Evolutionary conservation across 1,284 basidiomycete genomes (phyloP).

Genomic region (Entoloma clypeatum): DNA sequence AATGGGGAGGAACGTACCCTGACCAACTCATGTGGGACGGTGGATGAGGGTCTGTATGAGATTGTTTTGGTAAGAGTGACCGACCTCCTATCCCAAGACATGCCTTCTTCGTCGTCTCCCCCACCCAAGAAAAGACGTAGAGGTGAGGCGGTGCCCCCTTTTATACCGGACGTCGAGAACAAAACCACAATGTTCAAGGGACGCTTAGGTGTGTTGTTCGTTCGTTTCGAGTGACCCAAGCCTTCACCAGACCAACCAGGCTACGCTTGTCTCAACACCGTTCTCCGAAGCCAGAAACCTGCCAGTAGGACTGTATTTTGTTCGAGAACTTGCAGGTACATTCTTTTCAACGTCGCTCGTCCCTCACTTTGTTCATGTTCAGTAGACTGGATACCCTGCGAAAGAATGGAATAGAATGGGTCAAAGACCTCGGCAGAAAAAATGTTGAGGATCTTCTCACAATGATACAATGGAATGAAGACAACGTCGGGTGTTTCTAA

Average conservation of each 20-base stretch:
- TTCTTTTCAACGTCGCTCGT: background rate
- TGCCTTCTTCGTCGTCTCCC: background rate
- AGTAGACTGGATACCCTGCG: slow-evolving; percentile 74
- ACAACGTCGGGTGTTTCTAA: slow-evolving; percentile 45
- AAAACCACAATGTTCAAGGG: slow-evolving; percentile 70
- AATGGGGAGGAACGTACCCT: slow-evolving; percentile 29
- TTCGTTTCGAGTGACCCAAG: slow-evolving; percentile 5
- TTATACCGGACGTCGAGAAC: slow-evolving; percentile 65
- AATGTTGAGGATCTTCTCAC: slow-evolving; percentile 71
- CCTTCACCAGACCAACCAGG: slow-evolving; percentile 27
- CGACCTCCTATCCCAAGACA: too few species aligned
- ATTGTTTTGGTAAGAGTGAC: too few species aligned
- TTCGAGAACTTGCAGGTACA: slow-evolving; percentile 61
- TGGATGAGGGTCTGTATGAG: too few species aligned
- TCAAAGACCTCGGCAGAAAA: slow-evolving; percentile 73
- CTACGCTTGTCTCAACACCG: slow-evolving; percentile 84
- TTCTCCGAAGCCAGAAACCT: slow-evolving; percentile 70
- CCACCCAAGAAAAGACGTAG: slow-evolving; percentile 41
- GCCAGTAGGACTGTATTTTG: slow-evolving; percentile 65
- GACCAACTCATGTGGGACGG: slow-evolving; percentile 50
- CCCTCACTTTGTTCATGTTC: slow-evolving; percentile 17
- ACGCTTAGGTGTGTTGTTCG: slow-evolving; percentile 47
- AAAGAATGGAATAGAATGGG: slow-evolving; percentile 79
- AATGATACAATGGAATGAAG: slow-evolving; percentile 84
- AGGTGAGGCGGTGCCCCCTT: slow-evolving; percentile 60